Evolutionary conservation across 2,329 filamentous ascomycete genomes (phyloP).

Genomic region (Paraphoma sp.): DNA sequence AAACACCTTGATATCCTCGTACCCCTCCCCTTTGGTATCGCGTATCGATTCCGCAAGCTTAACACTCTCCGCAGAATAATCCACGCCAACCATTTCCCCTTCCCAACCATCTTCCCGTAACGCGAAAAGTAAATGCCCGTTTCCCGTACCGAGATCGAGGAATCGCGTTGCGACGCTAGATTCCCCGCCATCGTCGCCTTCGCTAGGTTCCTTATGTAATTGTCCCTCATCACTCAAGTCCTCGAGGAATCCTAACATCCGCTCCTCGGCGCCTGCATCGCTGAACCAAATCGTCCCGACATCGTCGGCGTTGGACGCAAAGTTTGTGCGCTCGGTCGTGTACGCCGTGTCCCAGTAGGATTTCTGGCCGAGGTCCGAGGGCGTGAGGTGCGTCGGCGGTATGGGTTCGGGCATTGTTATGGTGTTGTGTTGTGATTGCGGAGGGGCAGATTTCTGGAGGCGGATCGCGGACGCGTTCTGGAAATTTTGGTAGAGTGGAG

Average conservation of each 20-base stretch:
- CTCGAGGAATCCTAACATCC: conserved; percentile 70
- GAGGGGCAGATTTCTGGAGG: too few species aligned
- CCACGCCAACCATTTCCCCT: conserved; percentile 81
- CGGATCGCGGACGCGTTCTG: too few species aligned
- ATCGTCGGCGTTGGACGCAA: conserved; percentile 74
- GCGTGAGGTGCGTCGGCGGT: conserved; percentile 62
- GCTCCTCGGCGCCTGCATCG: conserved; percentile 85
- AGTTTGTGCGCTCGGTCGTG: conserved; percentile 72
- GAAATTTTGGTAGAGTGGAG: too few species aligned
- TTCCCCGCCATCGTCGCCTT: conserved; percentile 10
- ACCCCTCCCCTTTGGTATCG: conserved; percentile 36
- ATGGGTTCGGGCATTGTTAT: too few species aligned
- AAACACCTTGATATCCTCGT: conserved; percentile 56
- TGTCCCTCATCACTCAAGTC: conserved; percentile 59
- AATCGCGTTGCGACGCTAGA: conserved; percentile 54
- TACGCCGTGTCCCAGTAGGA: conserved; percentile 71
- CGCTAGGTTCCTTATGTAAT: conserved; percentile 48
- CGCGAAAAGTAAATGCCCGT: conserved; percentile 89
- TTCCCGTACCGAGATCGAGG: conserved; percentile 91
- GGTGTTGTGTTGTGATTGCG: too few species aligned
- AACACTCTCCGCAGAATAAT: conserved; percentile 81
- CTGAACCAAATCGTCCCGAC: conserved; percentile 96
- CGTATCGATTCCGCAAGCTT: conserved; percentile 72
- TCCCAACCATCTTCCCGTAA: conserved; percentile 72
- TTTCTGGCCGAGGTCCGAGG: conserved; percentile 84